Evolutionary conservation across 768 basidiomycete genomes (phyloP).

Genomic region (Baorangia bicolor): DNA sequence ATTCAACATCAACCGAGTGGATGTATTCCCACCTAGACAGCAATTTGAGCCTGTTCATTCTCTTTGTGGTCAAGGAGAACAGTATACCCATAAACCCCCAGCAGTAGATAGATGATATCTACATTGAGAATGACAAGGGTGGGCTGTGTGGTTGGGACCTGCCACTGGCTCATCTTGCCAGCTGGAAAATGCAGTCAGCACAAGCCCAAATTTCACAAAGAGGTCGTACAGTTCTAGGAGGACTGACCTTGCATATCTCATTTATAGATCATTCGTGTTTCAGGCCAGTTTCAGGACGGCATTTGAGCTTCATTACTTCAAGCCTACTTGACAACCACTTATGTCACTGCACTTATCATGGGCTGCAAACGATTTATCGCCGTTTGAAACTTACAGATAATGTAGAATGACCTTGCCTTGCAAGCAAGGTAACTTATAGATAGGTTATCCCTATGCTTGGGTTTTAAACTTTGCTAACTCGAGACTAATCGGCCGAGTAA

Average conservation of each 20-base stretch:
- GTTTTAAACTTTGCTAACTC: too few species aligned
- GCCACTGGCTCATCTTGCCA: constrained; percentile 1
- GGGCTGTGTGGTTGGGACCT: background rate
- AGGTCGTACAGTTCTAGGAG: background rate
- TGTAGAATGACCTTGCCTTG: too few species aligned
- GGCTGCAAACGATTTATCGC: too few species aligned
- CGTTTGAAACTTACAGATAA: too few species aligned
- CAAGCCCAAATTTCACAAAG: background rate
- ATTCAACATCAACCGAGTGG: constrained; percentile 18
- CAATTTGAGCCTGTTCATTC: background rate
- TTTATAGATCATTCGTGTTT: constrained; percentile 2
- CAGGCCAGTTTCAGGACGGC: constrained; percentile 4
- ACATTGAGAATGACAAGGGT: background rate
- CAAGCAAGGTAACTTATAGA: too few species aligned
- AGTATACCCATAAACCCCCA: constrained; percentile 25
- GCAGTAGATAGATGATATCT: constrained; percentile 8
- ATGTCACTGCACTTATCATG: too few species aligned
- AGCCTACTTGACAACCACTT: too few species aligned
- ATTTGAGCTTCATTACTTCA: too few species aligned
- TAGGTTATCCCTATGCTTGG: too few species aligned
- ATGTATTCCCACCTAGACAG: constrained; percentile 24
- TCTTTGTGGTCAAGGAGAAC: background rate
- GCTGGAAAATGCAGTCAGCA: background rate
- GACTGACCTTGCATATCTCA: background rate
- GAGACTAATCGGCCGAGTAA: too few species aligned